phyloP scores from a whole-genome alignment of 2,329 filamentous ascomycete genomes.

The Aspergillus oerlinghausenensis region DNA sequence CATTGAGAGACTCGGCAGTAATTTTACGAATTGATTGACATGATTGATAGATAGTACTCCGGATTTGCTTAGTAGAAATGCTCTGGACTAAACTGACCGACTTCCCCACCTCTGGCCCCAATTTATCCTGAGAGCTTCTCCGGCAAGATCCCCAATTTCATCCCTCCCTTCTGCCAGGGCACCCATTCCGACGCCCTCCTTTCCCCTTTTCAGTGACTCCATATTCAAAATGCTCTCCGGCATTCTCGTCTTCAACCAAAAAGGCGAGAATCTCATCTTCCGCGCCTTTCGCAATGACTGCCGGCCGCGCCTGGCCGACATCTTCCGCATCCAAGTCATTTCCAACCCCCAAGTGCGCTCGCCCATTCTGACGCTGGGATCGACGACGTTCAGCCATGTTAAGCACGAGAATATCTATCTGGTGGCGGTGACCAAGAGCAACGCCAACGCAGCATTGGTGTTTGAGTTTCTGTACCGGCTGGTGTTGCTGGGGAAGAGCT shows the following conservation, averaged over 20 bases:
- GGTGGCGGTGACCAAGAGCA: conserved; percentile 96
- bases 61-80: background rate
- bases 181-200: conserved; percentile 6
- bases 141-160: background rate
- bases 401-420: conserved; percentile 99
- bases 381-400: conserved; percentile 98
- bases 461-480: conserved; percentile 97
- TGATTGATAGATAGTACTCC: background rate
- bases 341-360: conserved; percentile 97
- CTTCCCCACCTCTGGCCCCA: background rate
- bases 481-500: conserved; percentile 83
- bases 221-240: conserved; percentile 74
- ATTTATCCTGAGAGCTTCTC: conserved; percentile 1
- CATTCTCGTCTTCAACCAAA: conserved; percentile 98
- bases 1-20: too few species aligned
- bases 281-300: conserved; percentile 98
- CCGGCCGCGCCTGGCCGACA: conserved; percentile 91
- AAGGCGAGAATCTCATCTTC: conserved; percentile 99
- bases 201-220: conserved; percentile 11
- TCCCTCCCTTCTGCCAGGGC: conserved; percentile 1
- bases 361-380: conserved; percentile 92
- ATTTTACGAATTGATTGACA: too few species aligned
- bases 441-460: conserved; percentile 94
- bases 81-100: background rate
- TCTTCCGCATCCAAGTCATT: conserved; percentile 99